These are phyloP conservation scores for Botrytis galanthina DNA, from an alignment of 2,329 filamentous ascomycete genomes.

Conservation along the genomic window DNA sequence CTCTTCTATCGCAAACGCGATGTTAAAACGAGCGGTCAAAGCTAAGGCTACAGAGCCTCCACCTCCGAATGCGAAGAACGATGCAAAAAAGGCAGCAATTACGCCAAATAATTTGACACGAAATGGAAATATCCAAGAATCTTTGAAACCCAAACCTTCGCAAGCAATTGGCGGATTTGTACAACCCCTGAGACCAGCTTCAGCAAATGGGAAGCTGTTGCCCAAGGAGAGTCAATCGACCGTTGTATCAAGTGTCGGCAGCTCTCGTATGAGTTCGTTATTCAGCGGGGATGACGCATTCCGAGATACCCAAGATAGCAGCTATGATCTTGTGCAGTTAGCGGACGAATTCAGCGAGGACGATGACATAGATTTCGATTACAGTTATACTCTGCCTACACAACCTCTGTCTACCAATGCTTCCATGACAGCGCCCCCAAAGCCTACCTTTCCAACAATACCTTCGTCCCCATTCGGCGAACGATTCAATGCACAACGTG, in stretches of 20 bases:
- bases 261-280: constrained; percentile 45
- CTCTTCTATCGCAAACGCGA: constrained; percentile 38
- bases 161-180: constrained; percentile 40
- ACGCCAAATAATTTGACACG: constrained; percentile 56
- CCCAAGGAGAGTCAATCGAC: constrained; percentile 16
- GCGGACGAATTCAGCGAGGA: constrained; percentile 89
- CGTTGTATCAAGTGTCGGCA: constrained; percentile 18
- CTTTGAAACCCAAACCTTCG: constrained; percentile 45
- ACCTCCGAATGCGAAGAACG: constrained; percentile 29
- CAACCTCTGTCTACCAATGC: constrained; percentile 25
- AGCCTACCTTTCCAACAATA: constrained; percentile 46
- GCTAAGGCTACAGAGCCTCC: constrained; percentile 20
- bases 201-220: constrained; percentile 28
- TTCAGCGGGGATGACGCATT: constrained; percentile 50
- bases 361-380: constrained; percentile 68
- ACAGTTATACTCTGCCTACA: constrained; percentile 43
- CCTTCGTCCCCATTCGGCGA: constrained; percentile 25
- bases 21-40: constrained; percentile 38
- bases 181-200: constrained; percentile 26
- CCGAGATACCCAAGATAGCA: constrained; percentile 41
- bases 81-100: constrained; percentile 50
- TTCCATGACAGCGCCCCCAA: constrained; percentile 36
- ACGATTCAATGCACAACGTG: constrained; percentile 13
- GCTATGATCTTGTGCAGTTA: constrained; percentile 52
- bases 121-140: constrained; percentile 49